phyloP scores from a whole-genome alignment of 2,329 filamentous ascomycete genomes.

The Myriosclerotinia curreyana region DNA sequence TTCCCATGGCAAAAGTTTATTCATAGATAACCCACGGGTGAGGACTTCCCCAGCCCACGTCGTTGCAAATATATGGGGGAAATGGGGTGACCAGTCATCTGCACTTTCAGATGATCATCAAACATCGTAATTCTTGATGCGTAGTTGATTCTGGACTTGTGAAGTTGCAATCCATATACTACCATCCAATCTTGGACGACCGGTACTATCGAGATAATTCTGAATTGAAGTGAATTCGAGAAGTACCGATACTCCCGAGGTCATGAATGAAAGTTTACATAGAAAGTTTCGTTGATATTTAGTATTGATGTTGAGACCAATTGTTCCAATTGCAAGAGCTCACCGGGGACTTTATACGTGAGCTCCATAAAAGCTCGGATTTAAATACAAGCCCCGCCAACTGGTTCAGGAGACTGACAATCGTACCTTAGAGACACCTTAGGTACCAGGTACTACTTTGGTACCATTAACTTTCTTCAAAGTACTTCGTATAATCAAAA shows the following conservation, averaged over 20 bases:
- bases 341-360: neutral
- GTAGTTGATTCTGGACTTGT: neutral
- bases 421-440: too few relatives aligned
- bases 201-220: neutral
- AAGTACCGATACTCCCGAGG: neutral
- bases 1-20: neutral
- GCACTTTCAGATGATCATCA: slow-evolving; percentile 1
- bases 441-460: too few relatives aligned
- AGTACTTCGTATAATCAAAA: neutral
- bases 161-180: neutral
- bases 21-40: too few relatives aligned
- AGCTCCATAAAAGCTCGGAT: neutral
- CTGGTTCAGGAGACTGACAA: slow-evolving; percentile 1
- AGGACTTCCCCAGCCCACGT: neutral
- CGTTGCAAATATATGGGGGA: neutral
- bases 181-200: neutral
- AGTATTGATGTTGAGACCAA: neutral
- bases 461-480: slow-evolving; percentile 1
- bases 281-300: neutral
- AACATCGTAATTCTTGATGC: neutral
- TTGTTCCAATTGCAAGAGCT: too few relatives aligned
- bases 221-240: neutral
- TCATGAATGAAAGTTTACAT: neutral
- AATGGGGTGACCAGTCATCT: neutral
- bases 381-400: neutral